Conservation (phyloP, 768 basidiomycete genomes). For the Rossbeevera mucosa region DNA sequence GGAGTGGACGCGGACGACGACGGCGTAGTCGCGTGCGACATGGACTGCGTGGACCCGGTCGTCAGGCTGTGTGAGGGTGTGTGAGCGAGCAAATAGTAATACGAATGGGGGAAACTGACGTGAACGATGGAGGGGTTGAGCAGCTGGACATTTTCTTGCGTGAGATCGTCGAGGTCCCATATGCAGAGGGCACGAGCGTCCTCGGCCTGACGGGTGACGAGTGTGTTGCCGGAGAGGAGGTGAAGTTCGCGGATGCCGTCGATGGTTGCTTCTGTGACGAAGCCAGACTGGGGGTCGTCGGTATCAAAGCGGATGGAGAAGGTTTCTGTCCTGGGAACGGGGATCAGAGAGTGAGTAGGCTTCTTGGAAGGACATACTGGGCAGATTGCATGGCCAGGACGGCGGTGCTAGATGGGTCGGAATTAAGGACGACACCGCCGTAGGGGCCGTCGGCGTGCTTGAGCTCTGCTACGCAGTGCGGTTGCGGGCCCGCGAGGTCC, state of each 20-base stretch:
- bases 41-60: slow-evolving; percentile 40
- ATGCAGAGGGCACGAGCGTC: slow-evolving; percentile 30
- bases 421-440: slow-evolving; percentile 46
- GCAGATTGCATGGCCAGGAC: slow-evolving; percentile 42
- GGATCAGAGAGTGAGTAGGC: background rate
- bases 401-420: slow-evolving; percentile 30
- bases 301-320: slow-evolving; percentile 38
- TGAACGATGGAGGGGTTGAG: slow-evolving; percentile 31
- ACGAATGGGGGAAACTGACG: slow-evolving; percentile 20
- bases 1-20: slow-evolving; percentile 41
- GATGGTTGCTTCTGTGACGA: slow-evolving; percentile 31
- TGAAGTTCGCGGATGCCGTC: slow-evolving; percentile 33
- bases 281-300: slow-evolving; percentile 34
- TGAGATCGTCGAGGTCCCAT: slow-evolving; percentile 34
- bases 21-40: slow-evolving; percentile 39
- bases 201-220: slow-evolving; percentile 35
- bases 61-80: slow-evolving; percentile 23
- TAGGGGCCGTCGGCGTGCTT: slow-evolving; percentile 31
- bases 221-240: slow-evolving; percentile 33
- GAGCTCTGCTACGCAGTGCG: slow-evolving; percentile 42
- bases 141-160: slow-evolving; percentile 31
- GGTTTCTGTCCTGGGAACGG: slow-evolving; percentile 36
- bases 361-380: slow-evolving; percentile 28
- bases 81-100: background rate
- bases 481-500: slow-evolving; percentile 38